phyloP scores from a whole-genome alignment of 2,329 filamentous ascomycete genomes.

The Sporothrix pallida region DNA sequence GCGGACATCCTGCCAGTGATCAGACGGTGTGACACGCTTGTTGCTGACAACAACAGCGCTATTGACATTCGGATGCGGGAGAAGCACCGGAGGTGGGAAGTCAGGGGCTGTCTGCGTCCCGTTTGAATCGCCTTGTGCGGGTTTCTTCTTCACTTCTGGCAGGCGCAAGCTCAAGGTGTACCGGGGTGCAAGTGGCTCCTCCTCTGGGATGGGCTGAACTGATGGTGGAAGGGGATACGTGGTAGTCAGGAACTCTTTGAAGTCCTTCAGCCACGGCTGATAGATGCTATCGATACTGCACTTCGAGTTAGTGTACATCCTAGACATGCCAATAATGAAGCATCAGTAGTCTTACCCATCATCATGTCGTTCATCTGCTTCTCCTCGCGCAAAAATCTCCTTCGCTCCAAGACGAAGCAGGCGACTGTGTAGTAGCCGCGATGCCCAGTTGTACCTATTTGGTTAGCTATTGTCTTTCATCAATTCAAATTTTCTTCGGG shows the following conservation, averaged over 20 bases:
- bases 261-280: slow-evolving; percentile 73
- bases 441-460: slow-evolving; percentile 86
- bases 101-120: not conserved
- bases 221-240: slow-evolving; percentile 72
- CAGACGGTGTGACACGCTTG: slow-evolving; percentile 71
- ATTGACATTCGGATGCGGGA: slow-evolving; percentile 64
- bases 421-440: slow-evolving; percentile 83
- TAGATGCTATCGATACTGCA: slow-evolving; percentile 80
- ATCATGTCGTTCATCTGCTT: slow-evolving; percentile 91
- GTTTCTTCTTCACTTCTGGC: slow-evolving; percentile 1
- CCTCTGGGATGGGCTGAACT: slow-evolving; percentile 71
- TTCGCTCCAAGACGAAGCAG: slow-evolving; percentile 81
- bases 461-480: too few species aligned
- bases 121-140: not conserved
- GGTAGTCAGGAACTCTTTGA: slow-evolving; percentile 70
- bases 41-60: slow-evolving; percentile 68
- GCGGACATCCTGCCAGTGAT: slow-evolving; percentile 94
- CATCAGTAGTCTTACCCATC: slow-evolving; percentile 69
- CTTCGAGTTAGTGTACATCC: not conserved
- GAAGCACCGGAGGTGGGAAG: slow-evolving; percentile 45
- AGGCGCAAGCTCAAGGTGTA: slow-evolving; percentile 52
- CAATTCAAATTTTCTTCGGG: too few species aligned
- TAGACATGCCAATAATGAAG: not conserved
- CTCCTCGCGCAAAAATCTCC: slow-evolving; percentile 76
- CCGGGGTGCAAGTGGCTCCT: slow-evolving; percentile 76